A percentile compares a stretch with the other conserved stretches of the same genome.
Conservation (phyloP, 2,329 filamentous ascomycete genomes). For the Microcera coccophila region DNA sequence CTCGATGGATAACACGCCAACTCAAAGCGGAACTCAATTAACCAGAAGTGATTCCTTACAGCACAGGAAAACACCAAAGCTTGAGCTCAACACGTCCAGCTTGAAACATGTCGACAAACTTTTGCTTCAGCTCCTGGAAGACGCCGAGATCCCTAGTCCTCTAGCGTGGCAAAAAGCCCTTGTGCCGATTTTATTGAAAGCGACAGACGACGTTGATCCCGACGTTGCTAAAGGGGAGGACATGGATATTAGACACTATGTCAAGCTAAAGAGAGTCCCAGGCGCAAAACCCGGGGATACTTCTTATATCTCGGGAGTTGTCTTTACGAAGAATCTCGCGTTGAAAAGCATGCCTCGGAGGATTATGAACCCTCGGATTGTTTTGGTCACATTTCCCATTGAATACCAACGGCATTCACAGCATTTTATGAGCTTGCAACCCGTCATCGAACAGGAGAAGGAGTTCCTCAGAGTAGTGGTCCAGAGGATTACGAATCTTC, state of each 20-base stretch:
- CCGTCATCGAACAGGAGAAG: constrained; percentile 92
- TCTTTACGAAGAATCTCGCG: constrained; percentile 95
- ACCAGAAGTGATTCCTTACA: constrained; percentile 82
- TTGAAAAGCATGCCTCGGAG: constrained; percentile 93
- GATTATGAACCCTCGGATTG: constrained; percentile 77
- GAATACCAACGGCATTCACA: constrained; percentile 84
- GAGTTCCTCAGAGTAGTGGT: constrained; percentile 92
- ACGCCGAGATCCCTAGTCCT: constrained; percentile 68
- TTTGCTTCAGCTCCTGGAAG: constrained; percentile 75
- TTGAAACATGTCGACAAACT: constrained; percentile 83
- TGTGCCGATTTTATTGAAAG: constrained; percentile 82
- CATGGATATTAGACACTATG: constrained; percentile 96
- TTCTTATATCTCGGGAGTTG: constrained; percentile 91
- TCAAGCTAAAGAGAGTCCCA: constrained; percentile 94
- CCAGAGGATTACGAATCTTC: constrained; percentile 80
- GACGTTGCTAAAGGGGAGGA: constrained; percentile 87
- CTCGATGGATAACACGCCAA: constrained; percentile 45
- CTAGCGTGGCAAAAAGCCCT: constrained; percentile 85
- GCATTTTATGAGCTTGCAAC: constrained; percentile 97
- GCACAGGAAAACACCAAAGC: constrained; percentile 66
- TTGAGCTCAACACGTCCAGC: constrained; percentile 84
- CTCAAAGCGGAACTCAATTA: constrained; percentile 46
- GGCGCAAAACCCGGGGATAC: constrained; percentile 88
- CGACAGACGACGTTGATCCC: constrained; percentile 90
- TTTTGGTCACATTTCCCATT: constrained; percentile 91